Base-by-base conservation (phyloP, 805 yeast genomes). In the Kazachstania viticola region DNA sequence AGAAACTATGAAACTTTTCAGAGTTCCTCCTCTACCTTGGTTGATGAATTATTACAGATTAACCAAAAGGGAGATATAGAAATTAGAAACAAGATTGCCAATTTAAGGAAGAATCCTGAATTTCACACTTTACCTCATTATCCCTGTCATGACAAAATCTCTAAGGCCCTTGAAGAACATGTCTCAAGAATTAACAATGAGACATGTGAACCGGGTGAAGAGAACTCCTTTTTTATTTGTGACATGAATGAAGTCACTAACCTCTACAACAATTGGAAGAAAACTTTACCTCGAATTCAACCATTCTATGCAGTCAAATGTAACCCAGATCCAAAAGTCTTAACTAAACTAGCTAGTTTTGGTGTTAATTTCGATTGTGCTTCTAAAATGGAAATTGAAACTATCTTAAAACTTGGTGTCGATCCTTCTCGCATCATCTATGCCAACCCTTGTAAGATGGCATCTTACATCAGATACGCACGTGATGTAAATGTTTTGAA, bases 271-370 rank as follows among this genome's bases (percentile, higher is more conserved):
- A 61, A 71, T 25, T 88, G 97, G 96, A 49, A 53, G 18, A 31
- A 43, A 15, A 54, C 62, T 25, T 64, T 88, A 47, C 94, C 95
- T 14, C 62, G 75, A 27, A 77, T 88, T 23, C 69, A 71, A 35
- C 95, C 96, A n/a, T 78, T 69, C 50, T 88, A 87, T 58, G 98
- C 98, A 14, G 91, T 88, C 44, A 88, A 88, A 60, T 88, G 97
- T 62, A 88, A 88, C 63, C 79, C 85, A 24, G 76, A 84, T 51
- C 45, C 60, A 5, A 60, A 60, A 34, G 73, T 88, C 9, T 54
- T 88, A 40, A 50, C 60, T 30, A 54, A 67, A 18, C 65, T 88
- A 43, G 74, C 72, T 3, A 39, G 58, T 3, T 56, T 76, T 40
- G 94, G 91, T 17, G 68, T 75, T 32, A 78, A 79, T 36, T 88